Conservation (phyloP, 2,329 filamentous ascomycete species). For the Pyricularia grisea region DNA sequence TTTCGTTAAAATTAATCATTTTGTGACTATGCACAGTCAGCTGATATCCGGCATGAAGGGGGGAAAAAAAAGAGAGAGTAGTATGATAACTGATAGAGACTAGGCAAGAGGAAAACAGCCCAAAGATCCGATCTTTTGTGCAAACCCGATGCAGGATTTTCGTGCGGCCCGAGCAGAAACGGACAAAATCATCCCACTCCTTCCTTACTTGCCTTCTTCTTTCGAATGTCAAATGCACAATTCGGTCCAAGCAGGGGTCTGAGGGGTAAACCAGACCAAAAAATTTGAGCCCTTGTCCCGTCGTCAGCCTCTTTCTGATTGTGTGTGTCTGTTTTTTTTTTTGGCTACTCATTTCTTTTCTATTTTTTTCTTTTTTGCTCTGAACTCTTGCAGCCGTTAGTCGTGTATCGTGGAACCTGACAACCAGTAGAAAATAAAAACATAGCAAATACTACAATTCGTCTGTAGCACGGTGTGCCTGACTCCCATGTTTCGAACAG, state of each 20-base stretch:
- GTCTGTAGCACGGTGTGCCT: neutral
- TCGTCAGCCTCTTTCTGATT: neutral
- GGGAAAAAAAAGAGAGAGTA: neutral
- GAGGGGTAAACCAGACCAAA: neutral
- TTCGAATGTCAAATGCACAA: neutral
- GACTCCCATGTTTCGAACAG: neutral
- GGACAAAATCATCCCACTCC: neutral
- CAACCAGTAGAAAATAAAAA: neutral
- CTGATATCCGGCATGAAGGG: neutral
- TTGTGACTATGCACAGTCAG: neutral
- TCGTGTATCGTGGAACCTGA: neutral
- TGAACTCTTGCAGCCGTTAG: neutral
- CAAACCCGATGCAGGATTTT: neutral
- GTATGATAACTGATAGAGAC: neutral
- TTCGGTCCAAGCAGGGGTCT: neutral
- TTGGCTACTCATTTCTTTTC: neutral
- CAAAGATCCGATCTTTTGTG: neutral
- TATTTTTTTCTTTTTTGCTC: neutral
- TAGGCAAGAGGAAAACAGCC: neutral
- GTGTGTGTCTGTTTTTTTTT: neutral
- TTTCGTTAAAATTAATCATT: neutral
- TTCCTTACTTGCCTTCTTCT: neutral
- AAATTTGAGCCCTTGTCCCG: neutral
- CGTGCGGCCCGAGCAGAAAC: neutral
- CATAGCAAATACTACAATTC: neutral